These are phyloP conservation scores for Chiua virens DNA, from an alignment of 768 basidiomycete species.

Conservation along the genomic window DNA sequence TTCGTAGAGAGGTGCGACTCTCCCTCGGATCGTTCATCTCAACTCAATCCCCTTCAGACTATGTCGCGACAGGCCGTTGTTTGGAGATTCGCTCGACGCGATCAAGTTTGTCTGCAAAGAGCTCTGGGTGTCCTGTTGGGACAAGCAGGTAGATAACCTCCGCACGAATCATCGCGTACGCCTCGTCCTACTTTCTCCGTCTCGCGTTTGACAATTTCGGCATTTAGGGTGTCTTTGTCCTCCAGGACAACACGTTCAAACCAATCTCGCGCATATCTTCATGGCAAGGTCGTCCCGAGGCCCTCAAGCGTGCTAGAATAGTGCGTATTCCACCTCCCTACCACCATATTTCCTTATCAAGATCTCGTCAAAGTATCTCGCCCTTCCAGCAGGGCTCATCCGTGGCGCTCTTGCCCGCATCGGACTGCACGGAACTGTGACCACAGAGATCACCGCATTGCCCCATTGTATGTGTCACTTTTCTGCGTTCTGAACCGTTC, in stretches of 20 bases:
- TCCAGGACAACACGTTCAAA: conserved; percentile 90
- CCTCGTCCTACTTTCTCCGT: not conserved
- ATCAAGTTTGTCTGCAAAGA: conserved; percentile 98
- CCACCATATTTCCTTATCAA: not conserved
- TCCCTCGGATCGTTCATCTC: not conserved
- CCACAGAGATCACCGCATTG: conserved; percentile 73
- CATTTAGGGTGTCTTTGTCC: conserved; percentile 87
- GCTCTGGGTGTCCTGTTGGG: conserved; percentile 89
- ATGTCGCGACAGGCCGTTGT: conserved; percentile 70
- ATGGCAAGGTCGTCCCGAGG: conserved; percentile 73
- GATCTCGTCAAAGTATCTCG: conserved; percentile 70
- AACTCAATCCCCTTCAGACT: conserved; percentile 45
- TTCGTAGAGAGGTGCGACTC: conserved; percentile 71
- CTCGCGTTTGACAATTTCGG: not conserved
- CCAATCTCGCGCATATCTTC: conserved; percentile 81
- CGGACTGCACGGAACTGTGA: conserved; percentile 72
- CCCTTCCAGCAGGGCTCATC: conserved; percentile 82
- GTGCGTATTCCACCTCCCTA: conserved; percentile 42
- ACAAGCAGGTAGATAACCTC: conserved; percentile 94
- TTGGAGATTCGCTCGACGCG: conserved; percentile 81
- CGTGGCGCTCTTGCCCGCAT: conserved; percentile 78
- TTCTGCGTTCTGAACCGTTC: not conserved
- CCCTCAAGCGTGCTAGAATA: conserved; percentile 66
- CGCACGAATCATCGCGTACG: conserved; percentile 90
- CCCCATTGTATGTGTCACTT: conserved; percentile 71